Evolutionary conservation across 2,329 filamentous ascomycete species (phyloP), one percentile per base, ranked within the genome.

Genomic region (Claviceps africana): DNA sequence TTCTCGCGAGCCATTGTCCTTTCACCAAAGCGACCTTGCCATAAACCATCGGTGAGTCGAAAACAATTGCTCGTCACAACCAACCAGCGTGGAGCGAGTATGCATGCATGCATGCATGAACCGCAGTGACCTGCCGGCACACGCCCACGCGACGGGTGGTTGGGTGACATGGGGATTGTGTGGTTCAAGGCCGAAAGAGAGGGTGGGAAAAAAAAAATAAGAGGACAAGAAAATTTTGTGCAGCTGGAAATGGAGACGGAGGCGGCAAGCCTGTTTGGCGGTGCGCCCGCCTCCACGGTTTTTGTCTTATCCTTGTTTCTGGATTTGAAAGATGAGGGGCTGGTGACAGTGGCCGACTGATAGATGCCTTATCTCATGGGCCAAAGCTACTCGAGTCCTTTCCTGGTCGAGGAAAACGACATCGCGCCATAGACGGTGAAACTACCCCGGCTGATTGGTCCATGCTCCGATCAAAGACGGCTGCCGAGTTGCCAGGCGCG

Each of bases 361-460:
- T 54, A 50, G 22, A 53, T 35, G 25, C 58, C 21, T 42, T 45
- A 50, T 55, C 31, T 52, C 55, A 53, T 57, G 51, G 51, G 51
- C 53, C 52, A 33, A 44, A 19, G 50, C 54, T 48, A 46, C 42
- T 50, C 37, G 28, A 33, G 21, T 22, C 13, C 35, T 30, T 15
- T 49, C 50, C 28, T 53, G 42, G 42, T 21, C 39, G 21, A 51
- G 39, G 17, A 43, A 46, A 31, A 53, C 43, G 47, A 49, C 21
- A 53, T 49, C 37, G 49, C 46, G 50, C 51, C 53, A 35, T 40
- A 30, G 42, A 58, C 59, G 59, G 58, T 62, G 59, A 60, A 57
- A 39, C 43, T 45, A 55, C 39, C 57, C 55, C 15, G 51, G 47
- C 45, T 62, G 59, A 62, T 61, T 61, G 60, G 59, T 40, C 49